Conservation (phyloP, 805 yeast genomes). For the Yamadazyma takamatsuzukensis region DNA sequence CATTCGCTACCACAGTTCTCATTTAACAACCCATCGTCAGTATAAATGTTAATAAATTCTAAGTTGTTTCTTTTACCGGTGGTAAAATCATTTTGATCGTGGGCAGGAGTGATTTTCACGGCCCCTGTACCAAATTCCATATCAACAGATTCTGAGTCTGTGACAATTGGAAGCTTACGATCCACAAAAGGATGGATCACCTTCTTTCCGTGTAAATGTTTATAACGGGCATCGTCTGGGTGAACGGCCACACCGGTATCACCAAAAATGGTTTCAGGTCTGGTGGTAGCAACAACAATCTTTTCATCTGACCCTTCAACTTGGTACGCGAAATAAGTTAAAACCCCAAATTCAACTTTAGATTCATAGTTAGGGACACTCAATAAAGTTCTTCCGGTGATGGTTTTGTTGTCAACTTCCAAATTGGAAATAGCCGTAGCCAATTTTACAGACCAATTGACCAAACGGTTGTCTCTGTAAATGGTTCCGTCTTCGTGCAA, state of each 20-base stretch:
- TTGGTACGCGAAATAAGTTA: conserved; percentile 92
- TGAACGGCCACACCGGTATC: conserved; percentile 98
- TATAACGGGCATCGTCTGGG: conserved; percentile 91
- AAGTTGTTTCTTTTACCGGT: conserved; percentile 93
- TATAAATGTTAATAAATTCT: conserved; percentile 83
- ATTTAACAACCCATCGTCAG: conserved; percentile 89
- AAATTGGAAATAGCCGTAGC: conserved; percentile 94
- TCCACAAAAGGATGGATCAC: conserved; percentile 88
- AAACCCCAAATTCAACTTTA: conserved; percentile 91
- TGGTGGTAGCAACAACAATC: conserved; percentile 91
- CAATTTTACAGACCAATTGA: conserved; percentile 94
- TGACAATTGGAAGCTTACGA: conserved; percentile 79
- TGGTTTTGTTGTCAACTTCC: conserved; percentile 91
- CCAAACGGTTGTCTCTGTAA: conserved; percentile 88
- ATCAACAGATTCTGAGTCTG: conserved; percentile 92
- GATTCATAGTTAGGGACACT: conserved; percentile 88
- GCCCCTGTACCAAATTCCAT: conserved; percentile 99
- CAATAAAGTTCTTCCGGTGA: conserved; percentile 75
- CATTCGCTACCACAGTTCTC: conserved; percentile 87
- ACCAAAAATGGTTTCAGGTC: conserved; percentile 98
- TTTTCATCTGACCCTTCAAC: conserved; percentile 84
- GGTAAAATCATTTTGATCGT: conserved; percentile 93
- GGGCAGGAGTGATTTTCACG: conserved; percentile 98
- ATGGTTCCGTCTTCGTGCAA: conserved; percentile 93
- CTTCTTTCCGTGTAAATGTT: conserved; percentile 90